A percentile compares a stretch with the other conserved stretches of the same genome.
phyloP scores from a whole-genome alignment of 2,329 filamentous ascomycete species.

The Lithohypha guttulata region DNA sequence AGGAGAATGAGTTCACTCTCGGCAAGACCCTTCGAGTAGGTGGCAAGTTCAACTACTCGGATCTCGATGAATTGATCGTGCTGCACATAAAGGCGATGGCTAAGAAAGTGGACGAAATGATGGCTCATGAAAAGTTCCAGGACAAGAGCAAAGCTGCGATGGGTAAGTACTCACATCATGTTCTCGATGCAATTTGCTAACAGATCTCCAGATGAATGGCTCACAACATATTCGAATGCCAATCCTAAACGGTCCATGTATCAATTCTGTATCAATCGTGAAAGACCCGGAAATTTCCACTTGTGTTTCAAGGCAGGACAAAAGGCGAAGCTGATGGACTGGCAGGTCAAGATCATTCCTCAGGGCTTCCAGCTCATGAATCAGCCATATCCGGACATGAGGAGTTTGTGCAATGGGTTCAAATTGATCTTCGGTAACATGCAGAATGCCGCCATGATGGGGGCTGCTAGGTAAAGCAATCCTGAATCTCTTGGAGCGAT shows the following conservation, averaged over 20 bases:
- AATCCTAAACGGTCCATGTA: slow-evolving; percentile 91
- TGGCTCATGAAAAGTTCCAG: slow-evolving; percentile 89
- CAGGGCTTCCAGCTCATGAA: slow-evolving; percentile 86
- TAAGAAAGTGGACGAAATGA: slow-evolving; percentile 93
- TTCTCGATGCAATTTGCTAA: background rate
- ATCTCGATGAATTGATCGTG: slow-evolving; percentile 94
- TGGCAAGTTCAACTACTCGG: slow-evolving; percentile 82
- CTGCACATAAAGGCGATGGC: slow-evolving; percentile 97
- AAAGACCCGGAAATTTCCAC: slow-evolving; percentile 88
- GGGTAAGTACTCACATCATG: slow-evolving; percentile 48
- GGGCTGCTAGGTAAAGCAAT: background rate
- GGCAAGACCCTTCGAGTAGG: slow-evolving; percentile 76
- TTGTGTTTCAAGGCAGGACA: slow-evolving; percentile 91
- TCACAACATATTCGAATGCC: slow-evolving; percentile 89
- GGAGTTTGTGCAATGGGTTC: slow-evolving; percentile 91
- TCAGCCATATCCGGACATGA: slow-evolving; percentile 86
- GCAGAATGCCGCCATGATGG: slow-evolving; percentile 28
- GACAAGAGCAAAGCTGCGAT: slow-evolving; percentile 67
- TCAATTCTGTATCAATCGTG: slow-evolving; percentile 86
- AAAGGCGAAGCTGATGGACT: slow-evolving; percentile 59
- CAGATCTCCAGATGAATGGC: slow-evolving; percentile 66
- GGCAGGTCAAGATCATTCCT: slow-evolving; percentile 83
- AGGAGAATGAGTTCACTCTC: slow-evolving; percentile 92
- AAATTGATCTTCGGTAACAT: slow-evolving; percentile 70
- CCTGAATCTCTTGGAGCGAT: background rate